phyloP scores from a whole-genome alignment of 306 rosid species.

The Trichosanthes cucumerina region DNA sequence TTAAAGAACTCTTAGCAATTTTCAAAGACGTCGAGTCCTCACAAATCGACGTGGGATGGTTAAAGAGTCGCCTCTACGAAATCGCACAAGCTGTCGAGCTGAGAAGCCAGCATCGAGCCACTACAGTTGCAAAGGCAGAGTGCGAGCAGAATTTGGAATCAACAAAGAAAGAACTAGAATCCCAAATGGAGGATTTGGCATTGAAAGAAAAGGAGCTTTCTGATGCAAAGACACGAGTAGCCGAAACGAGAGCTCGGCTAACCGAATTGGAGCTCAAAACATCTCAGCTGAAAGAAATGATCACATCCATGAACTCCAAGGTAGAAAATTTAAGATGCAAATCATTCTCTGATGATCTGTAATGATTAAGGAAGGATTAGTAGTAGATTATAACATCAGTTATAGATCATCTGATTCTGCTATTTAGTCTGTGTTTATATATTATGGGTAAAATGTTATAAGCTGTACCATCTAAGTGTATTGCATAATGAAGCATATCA shows the following conservation, averaged over 20 bases:
- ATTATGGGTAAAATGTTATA: background rate
- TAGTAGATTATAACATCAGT: background rate
- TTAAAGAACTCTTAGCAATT: conserved; percentile 54
- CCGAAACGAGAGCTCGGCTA: conserved; percentile 42
- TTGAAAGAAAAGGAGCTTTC: conserved; percentile 52
- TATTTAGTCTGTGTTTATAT: background rate
- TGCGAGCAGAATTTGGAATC: conserved; percentile 37
- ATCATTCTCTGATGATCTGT: conserved; percentile 42
- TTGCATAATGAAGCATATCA: background rate
- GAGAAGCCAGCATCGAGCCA: conserved; percentile 24
- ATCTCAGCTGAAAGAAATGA: conserved; percentile 27
- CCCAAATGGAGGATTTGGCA: conserved; percentile 38
- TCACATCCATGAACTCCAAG: conserved; percentile 39
- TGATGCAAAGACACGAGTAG: conserved; percentile 31
- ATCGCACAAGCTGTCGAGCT: conserved; percentile 38
- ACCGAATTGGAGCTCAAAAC: conserved; percentile 50
- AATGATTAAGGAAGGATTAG: conserved; percentile 15
- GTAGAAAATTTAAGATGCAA: conserved; percentile 34
- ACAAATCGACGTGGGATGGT: conserved; percentile 54
- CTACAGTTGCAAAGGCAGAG: conserved; percentile 34
- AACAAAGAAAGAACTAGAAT: conserved; percentile 38
- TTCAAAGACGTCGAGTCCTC: conserved; percentile 80
- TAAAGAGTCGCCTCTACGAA: conserved; percentile 37
- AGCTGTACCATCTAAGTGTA: background rate
- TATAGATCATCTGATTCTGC: background rate